These are phyloP conservation scores for Beauveria sp. DNA, from an alignment of 2,329 filamentous ascomycete species.

Conservation along the genomic window DNA sequence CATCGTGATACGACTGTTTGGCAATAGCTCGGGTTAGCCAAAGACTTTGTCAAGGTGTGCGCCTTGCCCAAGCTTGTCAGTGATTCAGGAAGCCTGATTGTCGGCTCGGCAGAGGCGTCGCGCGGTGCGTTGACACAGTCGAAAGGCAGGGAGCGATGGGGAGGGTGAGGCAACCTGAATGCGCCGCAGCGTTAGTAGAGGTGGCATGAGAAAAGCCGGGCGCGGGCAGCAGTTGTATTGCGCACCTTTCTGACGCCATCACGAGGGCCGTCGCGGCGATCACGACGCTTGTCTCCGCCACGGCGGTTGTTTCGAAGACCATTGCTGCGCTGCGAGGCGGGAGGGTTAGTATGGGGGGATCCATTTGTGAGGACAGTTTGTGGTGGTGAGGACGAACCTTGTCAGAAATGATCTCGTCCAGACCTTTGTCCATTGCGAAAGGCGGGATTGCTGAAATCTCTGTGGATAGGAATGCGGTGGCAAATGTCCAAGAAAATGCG, in stretches of 20 bases:
- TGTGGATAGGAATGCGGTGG: background rate
- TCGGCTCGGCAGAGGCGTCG: constrained; percentile 14
- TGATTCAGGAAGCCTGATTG: background rate
- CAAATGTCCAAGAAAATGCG: background rate
- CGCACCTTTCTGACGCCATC: constrained; percentile 86
- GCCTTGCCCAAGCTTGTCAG: constrained; percentile 21
- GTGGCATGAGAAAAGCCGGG: background rate
- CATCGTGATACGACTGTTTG: constrained; percentile 54
- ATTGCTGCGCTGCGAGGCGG: constrained; percentile 22
- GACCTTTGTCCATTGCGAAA: constrained; percentile 43
- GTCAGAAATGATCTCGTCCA: constrained; percentile 50
- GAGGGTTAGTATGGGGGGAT: constrained; percentile 15
- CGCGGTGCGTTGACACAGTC: constrained; percentile 23
- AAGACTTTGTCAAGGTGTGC: constrained; percentile 26
- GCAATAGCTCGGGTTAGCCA: constrained; percentile 30
- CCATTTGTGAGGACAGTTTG: constrained; percentile 10
- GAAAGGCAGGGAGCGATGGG: constrained; percentile 19
- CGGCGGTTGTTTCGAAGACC: constrained; percentile 27
- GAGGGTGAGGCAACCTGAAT: constrained; percentile 28
- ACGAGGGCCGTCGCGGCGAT: constrained; percentile 52
- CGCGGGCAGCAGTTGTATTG: constrained; percentile 10
- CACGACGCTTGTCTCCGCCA: constrained; percentile 25
- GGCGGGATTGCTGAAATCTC: background rate
- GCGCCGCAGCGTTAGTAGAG: constrained; percentile 6
- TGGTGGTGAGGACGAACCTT: constrained; percentile 25